Base-by-base conservation (phyloP, 805 yeast species). In the Cyberlindnera mrakii region DNA sequence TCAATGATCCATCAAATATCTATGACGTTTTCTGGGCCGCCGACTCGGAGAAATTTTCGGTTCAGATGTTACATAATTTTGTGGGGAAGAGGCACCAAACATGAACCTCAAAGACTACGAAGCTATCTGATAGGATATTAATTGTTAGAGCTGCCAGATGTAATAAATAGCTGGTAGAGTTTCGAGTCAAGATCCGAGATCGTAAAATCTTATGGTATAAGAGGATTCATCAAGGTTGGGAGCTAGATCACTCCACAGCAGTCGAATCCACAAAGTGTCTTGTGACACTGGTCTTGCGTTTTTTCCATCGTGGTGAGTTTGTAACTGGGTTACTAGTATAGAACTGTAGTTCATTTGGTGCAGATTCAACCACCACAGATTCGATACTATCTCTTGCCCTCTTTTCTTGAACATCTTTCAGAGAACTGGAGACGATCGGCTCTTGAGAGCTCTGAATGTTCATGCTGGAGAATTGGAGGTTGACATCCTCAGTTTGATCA, bases 301-400 rank as follows among this genome's bases (percentile, higher is more conserved):
- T 41, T 18, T 48, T 47, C 37, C 37, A 35, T 42, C 48, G 45
- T 29, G 48, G 47, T 6, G 35, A 41, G 6, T 38, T 18, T 9
- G 33, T 30, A 25, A 51, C 46, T 10, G 55, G 57, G 33, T 53
- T 52, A 15, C 52, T 47, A 2, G 52, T 39, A 42, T 33, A 39
- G 39, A 30, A 41, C 4, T 39, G 42, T 3, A 38, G 29, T 3
- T 7, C 15, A 14, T 27, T 31, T 5, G 41, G 33, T 11, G 33
- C 5, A 4, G 43, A 30, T 16, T 35, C 30, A 1, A 39, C 39
- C 3, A 42, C 41, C 7, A 29, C 27, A 4, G 33, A 27, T 23
- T n/a, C 18, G 15, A 13, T 30, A 10, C 25, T 10, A 15, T 30
- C 39, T 11, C 36, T 33, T 30, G 33, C 38, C 33, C 27, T 40